These are phyloP conservation scores for Nicotiana obtusifolia DNA, from an alignment of 257 asterid species.

Conservation along the genomic window DNA sequence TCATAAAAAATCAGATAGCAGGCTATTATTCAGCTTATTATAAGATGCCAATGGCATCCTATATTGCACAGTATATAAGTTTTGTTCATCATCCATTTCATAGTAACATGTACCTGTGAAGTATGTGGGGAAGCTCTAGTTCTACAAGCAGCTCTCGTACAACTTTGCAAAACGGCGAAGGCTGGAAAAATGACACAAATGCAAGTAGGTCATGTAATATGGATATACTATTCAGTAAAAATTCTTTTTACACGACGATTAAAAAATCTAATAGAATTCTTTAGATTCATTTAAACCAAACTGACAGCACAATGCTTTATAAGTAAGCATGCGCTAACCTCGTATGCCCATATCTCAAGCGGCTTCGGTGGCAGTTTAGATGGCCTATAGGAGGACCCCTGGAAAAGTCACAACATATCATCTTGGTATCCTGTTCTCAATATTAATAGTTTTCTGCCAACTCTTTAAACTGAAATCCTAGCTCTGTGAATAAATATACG, in stretches of 20 bases:
- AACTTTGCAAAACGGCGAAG: conserved; percentile 91
- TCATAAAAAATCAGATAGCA: background rate
- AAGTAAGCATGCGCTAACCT: conserved; percentile 42
- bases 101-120: conserved; percentile 50
- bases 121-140: conserved; percentile 88
- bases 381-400: conserved; percentile 67
- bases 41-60: background rate
- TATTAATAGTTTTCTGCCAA: background rate
- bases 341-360: conserved; percentile 91
- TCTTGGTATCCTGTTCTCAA: background rate
- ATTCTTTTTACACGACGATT: background rate
- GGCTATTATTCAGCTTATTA: background rate
- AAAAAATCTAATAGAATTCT: background rate
- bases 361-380: conserved; percentile 83
- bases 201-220: background rate
- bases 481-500: background rate
- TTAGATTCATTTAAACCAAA: background rate
- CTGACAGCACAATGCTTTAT: background rate
- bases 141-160: conserved; percentile 89
- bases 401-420: conserved; percentile 13
- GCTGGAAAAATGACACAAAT: conserved; percentile 31
- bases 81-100: background rate
- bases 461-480: background rate
- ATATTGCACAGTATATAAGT: background rate
- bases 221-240: background rate